Evolutionary conservation across 345 rosid genomes (phyloP), one percentile per base, ranked within the genome.

Genomic region (Rhodomyrtus tomentosa): DNA sequence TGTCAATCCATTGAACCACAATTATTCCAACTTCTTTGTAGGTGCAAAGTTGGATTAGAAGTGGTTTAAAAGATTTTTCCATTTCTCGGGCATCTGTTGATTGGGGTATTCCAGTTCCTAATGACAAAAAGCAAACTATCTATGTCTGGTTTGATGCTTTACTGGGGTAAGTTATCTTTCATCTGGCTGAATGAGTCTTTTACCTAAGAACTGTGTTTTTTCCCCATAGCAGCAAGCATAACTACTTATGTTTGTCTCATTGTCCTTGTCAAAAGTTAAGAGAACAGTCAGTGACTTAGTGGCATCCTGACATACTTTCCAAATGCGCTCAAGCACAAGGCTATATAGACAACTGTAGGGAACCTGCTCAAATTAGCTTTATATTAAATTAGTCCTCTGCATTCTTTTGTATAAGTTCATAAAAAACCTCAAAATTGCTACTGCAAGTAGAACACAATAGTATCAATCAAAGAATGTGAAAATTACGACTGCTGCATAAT

Each of bases 71-170:
- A 83, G 98, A 96, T 88, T 96, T 95, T 90, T 96, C 99, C n/a
- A 94, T 96, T 84, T 96, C 98, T 74, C 92, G 99, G 74, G 98
- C 98, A 88, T 91, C 95, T 79, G 99, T 96, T 74, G 98, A 95
- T 15, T 96, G 99, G 99, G 99, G 98, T 56, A 96, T 96, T 87
- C 98, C 96, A 56, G 97, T 95, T 85, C 98, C 99, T 87, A 92
- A 92, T 84, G 98, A 96, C 86, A 85, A 90, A 45, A 94, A 91
- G 83, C 99, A 96, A 88, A 96, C 99, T 12, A 94, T 95, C 84
- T 96, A 96, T 89, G 99, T 96, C 84, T 96, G 99, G 98, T 96
- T 96, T 91, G 99, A 96, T 84, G 99, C 99, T 84, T 90, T 96
- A 50, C 90, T 95, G 8, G 99, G 99, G 98, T 96, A 95, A 56